phyloP scores from a whole-genome alignment of 2,329 filamentous ascomycete species.

The Xylaria sp. region DNA sequence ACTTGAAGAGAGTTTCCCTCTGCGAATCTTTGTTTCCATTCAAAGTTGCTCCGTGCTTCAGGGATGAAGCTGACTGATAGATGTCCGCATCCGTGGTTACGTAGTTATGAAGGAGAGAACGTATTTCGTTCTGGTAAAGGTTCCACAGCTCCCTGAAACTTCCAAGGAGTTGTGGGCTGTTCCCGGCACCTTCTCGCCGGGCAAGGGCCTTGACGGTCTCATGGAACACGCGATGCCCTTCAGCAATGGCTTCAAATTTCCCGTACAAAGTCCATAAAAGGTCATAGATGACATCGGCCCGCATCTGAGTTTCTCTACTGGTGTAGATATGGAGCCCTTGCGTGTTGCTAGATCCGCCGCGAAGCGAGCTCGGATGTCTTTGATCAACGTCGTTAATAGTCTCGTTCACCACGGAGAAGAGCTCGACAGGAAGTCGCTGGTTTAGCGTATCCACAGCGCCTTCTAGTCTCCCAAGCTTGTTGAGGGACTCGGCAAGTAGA shows the following conservation, averaged over 20 bases:
- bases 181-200: conserved; percentile 73
- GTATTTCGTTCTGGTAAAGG: conserved; percentile 95
- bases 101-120: conserved; percentile 92
- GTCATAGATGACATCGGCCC: conserved; percentile 86
- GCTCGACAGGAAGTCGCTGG: conserved; percentile 88
- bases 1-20: conserved; percentile 77
- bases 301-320: conserved; percentile 74
- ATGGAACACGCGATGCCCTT: conserved; percentile 91
- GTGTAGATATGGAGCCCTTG: conserved; percentile 68
- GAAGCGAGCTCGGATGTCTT: conserved; percentile 82
- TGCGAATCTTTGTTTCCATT: conserved; percentile 55
- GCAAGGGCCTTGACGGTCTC: conserved; percentile 89
- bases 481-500: conserved; percentile 84
- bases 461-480: conserved; percentile 86
- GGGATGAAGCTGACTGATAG: conserved; percentile 65
- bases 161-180: conserved; percentile 72
- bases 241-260: conserved; percentile 96
- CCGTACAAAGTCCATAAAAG: conserved; percentile 91
- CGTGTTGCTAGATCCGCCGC: conserved; percentile 58
- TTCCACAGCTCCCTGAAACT: conserved; percentile 99
- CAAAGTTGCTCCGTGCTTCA: conserved; percentile 52
- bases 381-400: conserved; percentile 94
- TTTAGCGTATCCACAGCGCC: conserved; percentile 88
- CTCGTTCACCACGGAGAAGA: conserved; percentile 92
- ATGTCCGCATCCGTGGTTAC: conserved; percentile 87